Conservation (phyloP, 2,329 filamentous ascomycete genomes). For the Arthrobotrys conoides region DNA sequence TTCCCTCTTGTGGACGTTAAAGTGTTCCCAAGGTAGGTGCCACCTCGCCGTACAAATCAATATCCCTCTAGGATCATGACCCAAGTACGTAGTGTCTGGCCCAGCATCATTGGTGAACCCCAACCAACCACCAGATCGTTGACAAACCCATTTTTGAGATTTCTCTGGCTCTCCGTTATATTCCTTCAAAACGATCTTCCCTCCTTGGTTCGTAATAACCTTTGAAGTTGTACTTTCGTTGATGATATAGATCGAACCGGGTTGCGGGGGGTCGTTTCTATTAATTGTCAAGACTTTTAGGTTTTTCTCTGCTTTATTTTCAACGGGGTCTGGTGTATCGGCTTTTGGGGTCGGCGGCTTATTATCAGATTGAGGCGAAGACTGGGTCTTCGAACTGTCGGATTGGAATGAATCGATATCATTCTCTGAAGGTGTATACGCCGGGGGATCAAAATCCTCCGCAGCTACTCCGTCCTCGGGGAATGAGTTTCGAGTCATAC, state of each 20-base stretch:
- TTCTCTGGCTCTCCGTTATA: constrained; percentile 28
- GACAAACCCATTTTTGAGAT: constrained; percentile 46
- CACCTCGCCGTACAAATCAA: constrained; percentile 27
- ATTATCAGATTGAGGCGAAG: too few species aligned
- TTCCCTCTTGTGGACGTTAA: constrained; percentile 36
- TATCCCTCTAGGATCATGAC: neutral
- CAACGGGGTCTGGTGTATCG: neutral
- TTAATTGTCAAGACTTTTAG: constrained; percentile 8
- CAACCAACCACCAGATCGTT: constrained; percentile 37
- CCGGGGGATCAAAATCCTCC: neutral
- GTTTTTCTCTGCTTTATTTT: neutral
- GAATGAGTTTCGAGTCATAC: neutral
- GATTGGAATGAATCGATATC: neutral
- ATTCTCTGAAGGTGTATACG: neutral
- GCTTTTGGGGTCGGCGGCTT: neutral
- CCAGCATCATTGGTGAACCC: constrained; percentile 53
- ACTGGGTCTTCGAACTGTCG: neutral
- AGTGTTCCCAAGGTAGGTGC: constrained; percentile 42
- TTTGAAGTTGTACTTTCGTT: constrained; percentile 20
- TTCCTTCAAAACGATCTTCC: neutral
- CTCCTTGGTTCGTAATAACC: constrained; percentile 19
- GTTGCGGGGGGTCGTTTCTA: constrained; percentile 31
- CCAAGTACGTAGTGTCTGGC: constrained; percentile 16
- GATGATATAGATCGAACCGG: constrained; percentile 46
- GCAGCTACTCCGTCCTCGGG: neutral